These are phyloP conservation scores for Ramalina intermedia DNA, from an alignment of 495 filamentous ascomycete genomes.

Conservation along the genomic window DNA sequence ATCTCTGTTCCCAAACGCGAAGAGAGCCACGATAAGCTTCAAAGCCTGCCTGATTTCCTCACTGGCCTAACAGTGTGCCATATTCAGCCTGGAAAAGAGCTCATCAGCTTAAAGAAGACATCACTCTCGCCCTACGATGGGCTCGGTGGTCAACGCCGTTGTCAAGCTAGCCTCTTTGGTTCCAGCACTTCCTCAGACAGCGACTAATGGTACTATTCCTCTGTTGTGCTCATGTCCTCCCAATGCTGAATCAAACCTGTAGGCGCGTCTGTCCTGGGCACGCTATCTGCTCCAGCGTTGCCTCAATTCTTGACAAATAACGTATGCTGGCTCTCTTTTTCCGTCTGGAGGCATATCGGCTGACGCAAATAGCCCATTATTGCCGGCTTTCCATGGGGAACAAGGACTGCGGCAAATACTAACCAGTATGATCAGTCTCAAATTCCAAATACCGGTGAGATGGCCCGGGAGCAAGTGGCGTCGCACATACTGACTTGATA, in stretches of 20 bases:
- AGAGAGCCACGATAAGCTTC: too few relatives aligned
- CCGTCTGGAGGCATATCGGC: neutral
- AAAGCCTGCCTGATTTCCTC: too few relatives aligned
- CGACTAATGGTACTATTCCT: constrained; percentile 29
- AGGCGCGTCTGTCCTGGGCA: constrained; percentile 34
- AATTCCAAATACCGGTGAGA: constrained; percentile 21
- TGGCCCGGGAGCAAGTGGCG: too few relatives aligned
- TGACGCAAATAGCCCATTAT: constrained; percentile 18
- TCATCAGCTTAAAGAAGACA: too few relatives aligned
- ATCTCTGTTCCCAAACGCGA: too few relatives aligned
- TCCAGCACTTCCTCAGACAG: constrained; percentile 21
- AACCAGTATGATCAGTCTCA: constrained; percentile 28
- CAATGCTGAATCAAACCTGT: neutral
- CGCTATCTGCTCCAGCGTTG: constrained; percentile 27
- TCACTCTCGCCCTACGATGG: neutral
- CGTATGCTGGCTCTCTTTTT: neutral
- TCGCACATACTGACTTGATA: neutral
- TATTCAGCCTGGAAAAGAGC: too few relatives aligned
- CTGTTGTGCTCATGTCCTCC: neutral
- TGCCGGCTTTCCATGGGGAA: constrained; percentile 35
- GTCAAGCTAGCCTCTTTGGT: constrained; percentile 1
- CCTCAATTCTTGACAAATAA: constrained; percentile 31
- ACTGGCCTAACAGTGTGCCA: too few relatives aligned
- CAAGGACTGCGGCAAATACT: constrained; percentile 22
- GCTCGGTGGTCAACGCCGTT: neutral